phyloP scores from a whole-genome alignment of 2,329 filamentous ascomycete genomes.

The Botryotinia globosa region DNA sequence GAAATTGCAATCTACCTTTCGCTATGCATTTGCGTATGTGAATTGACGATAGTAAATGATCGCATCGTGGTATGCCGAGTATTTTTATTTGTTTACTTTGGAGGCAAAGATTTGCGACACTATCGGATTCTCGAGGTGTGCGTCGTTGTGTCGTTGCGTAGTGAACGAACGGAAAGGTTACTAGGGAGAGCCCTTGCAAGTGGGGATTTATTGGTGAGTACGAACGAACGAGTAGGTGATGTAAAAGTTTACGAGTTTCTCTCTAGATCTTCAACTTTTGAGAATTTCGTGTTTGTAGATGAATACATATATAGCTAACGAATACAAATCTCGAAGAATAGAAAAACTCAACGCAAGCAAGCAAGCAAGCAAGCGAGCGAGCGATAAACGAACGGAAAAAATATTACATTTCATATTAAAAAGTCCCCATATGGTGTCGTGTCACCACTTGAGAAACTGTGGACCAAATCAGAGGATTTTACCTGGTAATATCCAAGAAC shows the following conservation, averaged over 20 bases:
- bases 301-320: fast-evolving
- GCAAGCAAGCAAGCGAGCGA: not conserved
- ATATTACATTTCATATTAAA: not conserved
- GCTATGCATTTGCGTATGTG: not conserved
- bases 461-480: not conserved
- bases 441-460: not conserved
- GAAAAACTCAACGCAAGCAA: not conserved
- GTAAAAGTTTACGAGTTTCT: too few species aligned
- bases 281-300: not conserved
- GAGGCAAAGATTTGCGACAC: not conserved
- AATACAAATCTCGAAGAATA: not conserved
- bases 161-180: not conserved
- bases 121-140: not conserved
- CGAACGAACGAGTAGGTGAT: too few species aligned
- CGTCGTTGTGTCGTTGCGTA: not conserved
- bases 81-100: not conserved
- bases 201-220: not conserved
- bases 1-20: conserved; percentile 2
- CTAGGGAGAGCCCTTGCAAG: not conserved
- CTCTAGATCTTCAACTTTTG: too few species aligned
- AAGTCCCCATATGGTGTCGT: not conserved
- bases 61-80: not conserved
- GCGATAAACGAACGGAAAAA: not conserved
- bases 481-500: too few species aligned
- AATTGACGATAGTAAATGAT: not conserved